phyloP scores from a whole-genome alignment of 2,329 filamentous ascomycete species.

The Cladosporium phlei region DNA sequence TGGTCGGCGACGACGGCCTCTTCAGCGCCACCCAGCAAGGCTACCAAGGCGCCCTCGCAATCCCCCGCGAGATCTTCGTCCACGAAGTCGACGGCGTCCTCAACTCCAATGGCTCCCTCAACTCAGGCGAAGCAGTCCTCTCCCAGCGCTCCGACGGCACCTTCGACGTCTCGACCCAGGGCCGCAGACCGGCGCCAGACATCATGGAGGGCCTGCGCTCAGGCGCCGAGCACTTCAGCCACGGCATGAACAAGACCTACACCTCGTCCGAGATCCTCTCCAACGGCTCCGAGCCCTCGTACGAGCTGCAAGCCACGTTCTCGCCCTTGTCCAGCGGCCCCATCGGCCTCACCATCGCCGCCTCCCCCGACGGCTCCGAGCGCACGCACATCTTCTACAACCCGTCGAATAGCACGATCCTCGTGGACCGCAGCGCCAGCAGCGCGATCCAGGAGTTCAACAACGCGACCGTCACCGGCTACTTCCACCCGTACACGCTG shows the following conservation, averaged over 20 bases:
- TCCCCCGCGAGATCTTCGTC: slow-evolving; percentile 45
- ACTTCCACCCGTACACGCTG: slow-evolving; percentile 44
- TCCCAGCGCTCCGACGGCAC: slow-evolving; percentile 30
- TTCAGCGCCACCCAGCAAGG: slow-evolving; percentile 41
- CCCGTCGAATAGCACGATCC: slow-evolving; percentile 43
- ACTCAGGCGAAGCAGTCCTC: slow-evolving; percentile 21
- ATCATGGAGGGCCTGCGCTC: slow-evolving; percentile 39
- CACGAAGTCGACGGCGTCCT: slow-evolving; percentile 38
- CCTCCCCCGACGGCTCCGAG: slow-evolving; percentile 41
- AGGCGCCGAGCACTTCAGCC: slow-evolving; percentile 23
- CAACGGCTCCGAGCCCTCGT: slow-evolving; percentile 22
- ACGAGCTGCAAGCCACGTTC: slow-evolving; percentile 19
- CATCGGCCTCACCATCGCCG: slow-evolving; percentile 40
- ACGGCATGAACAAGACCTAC: slow-evolving; percentile 23
- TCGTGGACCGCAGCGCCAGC: slow-evolving; percentile 41
- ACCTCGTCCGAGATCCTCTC: slow-evolving; percentile 35
- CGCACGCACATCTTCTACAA: slow-evolving; percentile 43
- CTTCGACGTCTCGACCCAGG: slow-evolving; percentile 42
- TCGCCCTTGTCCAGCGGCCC: slow-evolving; percentile 34
- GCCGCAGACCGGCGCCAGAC: slow-evolving; percentile 40
- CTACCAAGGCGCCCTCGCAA: slow-evolving; percentile 41
- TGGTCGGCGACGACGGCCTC: slow-evolving; percentile 31
- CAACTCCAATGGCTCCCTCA: slow-evolving; percentile 30
- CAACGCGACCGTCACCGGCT: slow-evolving; percentile 42
- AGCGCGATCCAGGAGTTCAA: slow-evolving; percentile 39